Base-by-base conservation (phyloP, 2,329 filamentous ascomycete species). In the Verticillium albo-atrum region DNA sequence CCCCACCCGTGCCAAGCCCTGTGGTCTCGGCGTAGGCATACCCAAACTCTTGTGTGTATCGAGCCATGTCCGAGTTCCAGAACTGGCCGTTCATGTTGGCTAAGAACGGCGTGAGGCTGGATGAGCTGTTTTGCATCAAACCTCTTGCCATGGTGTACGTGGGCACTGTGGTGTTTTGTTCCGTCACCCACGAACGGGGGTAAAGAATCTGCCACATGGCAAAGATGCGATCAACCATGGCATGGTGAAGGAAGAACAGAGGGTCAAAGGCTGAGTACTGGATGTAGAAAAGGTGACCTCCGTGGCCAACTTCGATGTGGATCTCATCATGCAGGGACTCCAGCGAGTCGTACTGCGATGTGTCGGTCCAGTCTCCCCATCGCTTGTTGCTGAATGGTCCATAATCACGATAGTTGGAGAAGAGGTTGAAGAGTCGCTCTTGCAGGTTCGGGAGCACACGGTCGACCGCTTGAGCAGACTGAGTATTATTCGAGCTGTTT, bases 201-300 rank as follows among this genome's bases (percentile, higher is more conserved):
- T 95, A 83, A 15, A 95, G 72, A 1, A 81, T 78, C 74, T 95
- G 90, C 90, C 90, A 95, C 62, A 96, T 82, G 32, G 90, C 85
- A 63, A 92, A 85, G 28, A 90, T 73, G 3, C 91, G 84, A 68
- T 96, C 91, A 7, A 92, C 82, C 72, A 90, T 92, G 63, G 80
- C 77, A 67, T 94, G 91, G 67, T 94, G 90, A 9, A 94, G 74
- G 74, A 89, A 90, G 73, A 94, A 93, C 14, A 91, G 76, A 0
- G 91, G 91, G 68, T 96, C 91, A 69, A 91, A 96, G 0, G 89
- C 84, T 2, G 90, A 89, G 65, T 89, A 89, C 20, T 86, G 84
- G 32, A 87, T 85, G 71, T 84, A 89, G 50, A 82, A 84, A 84
- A 90, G 89, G 66, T 91, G 89, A 2, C 89, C 88, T 35, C 80